phyloP scores from a whole-genome alignment of 345 rosid genomes.

The Brassica nigra region DNA sequence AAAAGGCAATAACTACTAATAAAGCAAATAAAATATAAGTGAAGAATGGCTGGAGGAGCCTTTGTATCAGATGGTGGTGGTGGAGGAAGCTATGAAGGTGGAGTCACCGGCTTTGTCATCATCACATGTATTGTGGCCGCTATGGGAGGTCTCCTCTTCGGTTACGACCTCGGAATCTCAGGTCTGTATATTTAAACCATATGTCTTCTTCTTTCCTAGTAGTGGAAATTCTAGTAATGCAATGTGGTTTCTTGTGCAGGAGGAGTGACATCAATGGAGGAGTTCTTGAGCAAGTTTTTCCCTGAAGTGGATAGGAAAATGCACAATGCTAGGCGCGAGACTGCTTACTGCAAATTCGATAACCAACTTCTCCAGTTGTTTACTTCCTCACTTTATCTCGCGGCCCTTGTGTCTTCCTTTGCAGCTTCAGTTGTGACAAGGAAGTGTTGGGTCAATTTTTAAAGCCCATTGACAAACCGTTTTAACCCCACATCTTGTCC shows the following conservation, averaged over 20 bases:
- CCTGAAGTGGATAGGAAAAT: constrained; percentile 45
- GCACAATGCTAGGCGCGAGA: constrained; percentile 25
- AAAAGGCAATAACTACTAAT: neutral
- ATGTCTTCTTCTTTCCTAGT: neutral
- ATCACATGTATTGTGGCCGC: constrained; percentile 57
- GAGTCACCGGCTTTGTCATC: constrained; percentile 51
- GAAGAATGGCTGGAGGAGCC: constrained; percentile 60
- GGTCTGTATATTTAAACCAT: constrained; percentile 20
- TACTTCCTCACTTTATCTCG: constrained; percentile 60
- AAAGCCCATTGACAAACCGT: too few species aligned
- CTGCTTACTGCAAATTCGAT: constrained; percentile 57
- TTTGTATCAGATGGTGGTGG: constrained; percentile 40
- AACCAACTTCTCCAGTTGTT: constrained; percentile 48
- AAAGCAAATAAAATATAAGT: neutral
- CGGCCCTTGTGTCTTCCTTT: constrained; percentile 53
- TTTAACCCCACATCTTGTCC: too few species aligned
- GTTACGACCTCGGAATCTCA: constrained; percentile 63
- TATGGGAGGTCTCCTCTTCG: constrained; percentile 62
- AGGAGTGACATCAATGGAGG: constrained; percentile 61
- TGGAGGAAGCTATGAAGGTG: constrained; percentile 45
- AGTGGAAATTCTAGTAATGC: neutral
- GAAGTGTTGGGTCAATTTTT: too few species aligned
- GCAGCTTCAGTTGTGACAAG: constrained; percentile 51
- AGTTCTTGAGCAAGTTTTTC: constrained; percentile 51
- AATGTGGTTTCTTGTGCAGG: constrained; percentile 31